Evolutionary conservation across 768 basidiomycete genomes (phyloP).

Genomic region (Amanita inopinata): DNA sequence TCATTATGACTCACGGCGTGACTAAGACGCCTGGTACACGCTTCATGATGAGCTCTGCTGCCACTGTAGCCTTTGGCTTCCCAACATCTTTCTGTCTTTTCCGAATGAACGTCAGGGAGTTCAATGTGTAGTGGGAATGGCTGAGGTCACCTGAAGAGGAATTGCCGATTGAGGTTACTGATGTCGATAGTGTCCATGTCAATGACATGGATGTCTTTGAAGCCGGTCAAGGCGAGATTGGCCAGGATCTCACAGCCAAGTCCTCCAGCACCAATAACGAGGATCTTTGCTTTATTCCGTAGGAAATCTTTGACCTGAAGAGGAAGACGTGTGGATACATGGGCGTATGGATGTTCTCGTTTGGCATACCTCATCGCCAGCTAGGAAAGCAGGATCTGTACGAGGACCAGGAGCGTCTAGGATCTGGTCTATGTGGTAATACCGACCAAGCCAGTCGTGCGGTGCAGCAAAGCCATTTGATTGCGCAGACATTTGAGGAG

Average conservation of each 20-base stretch:
- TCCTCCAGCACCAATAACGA: conserved; percentile 97
- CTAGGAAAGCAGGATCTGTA: conserved; percentile 74
- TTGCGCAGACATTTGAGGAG: neutral
- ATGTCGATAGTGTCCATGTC: conserved; percentile 99
- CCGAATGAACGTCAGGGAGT: conserved; percentile 6
- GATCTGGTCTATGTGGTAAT: conserved; percentile 79
- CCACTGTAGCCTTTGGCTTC: conserved; percentile 85
- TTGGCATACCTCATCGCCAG: conserved; percentile 63
- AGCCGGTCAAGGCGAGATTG: conserved; percentile 91
- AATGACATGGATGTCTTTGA: conserved; percentile 98
- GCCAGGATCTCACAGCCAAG: conserved; percentile 96
- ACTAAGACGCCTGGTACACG: conserved; percentile 95
- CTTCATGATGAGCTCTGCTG: conserved; percentile 95
- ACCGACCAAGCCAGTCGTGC: conserved; percentile 46
- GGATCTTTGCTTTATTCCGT: conserved; percentile 75
- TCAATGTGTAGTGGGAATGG: neutral
- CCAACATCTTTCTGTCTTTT: conserved; percentile 84
- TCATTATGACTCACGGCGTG: conserved; percentile 65
- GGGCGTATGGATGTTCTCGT: neutral
- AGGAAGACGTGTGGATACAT: neutral
- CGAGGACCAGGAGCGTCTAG: conserved; percentile 82
- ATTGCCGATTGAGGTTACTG: conserved; percentile 97
- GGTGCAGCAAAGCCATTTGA: neutral
- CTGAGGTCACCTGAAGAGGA: conserved; percentile 76
- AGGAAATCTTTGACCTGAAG: conserved; percentile 81